phyloP scores from a whole-genome alignment of 2,329 filamentous ascomycete species.

The Colletotrichum sojae region DNA sequence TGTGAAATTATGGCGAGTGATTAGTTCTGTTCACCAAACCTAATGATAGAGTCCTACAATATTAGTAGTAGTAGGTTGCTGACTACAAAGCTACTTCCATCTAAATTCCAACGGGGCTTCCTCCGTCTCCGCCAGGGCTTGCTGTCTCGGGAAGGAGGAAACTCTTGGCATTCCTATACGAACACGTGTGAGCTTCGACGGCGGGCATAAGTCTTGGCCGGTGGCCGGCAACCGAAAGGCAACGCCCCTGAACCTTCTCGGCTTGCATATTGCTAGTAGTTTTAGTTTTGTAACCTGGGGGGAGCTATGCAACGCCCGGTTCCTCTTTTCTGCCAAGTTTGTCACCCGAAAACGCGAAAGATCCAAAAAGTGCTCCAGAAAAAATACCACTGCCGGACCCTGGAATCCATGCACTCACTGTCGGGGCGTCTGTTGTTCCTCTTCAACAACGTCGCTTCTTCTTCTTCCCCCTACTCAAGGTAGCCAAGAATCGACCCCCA shows the following conservation, averaged over 20 bases:
- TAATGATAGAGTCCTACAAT: no score
- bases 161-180: slow-evolving; percentile 30
- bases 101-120: no score
- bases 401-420: not conserved
- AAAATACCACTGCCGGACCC: no score
- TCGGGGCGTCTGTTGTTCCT: not conserved
- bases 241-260: slow-evolving; percentile 14
- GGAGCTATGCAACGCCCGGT: slow-evolving; percentile 7
- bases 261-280: slow-evolving; percentile 2
- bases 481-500: no score
- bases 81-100: no score
- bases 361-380: not conserved
- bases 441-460: slow-evolving; percentile 1
- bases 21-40: no score
- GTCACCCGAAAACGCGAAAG: not conserved
- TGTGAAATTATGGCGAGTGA: no score
- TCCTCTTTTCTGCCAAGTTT: slow-evolving; percentile 31
- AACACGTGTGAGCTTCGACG: slow-evolving; percentile 28
- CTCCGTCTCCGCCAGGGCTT: no score
- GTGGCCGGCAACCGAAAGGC: slow-evolving; percentile 17
- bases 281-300: slow-evolving; percentile 8
- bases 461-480: no score
- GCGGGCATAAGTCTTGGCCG: not conserved
- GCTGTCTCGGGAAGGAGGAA: slow-evolving; percentile 3
- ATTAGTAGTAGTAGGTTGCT: no score